Percentiles rank a stretch among this genome's conserved stretches.
phyloP scores from a whole-genome alignment of 1,284 basidiomycete genomes.

The Papiliotrema terrestris region DNA sequence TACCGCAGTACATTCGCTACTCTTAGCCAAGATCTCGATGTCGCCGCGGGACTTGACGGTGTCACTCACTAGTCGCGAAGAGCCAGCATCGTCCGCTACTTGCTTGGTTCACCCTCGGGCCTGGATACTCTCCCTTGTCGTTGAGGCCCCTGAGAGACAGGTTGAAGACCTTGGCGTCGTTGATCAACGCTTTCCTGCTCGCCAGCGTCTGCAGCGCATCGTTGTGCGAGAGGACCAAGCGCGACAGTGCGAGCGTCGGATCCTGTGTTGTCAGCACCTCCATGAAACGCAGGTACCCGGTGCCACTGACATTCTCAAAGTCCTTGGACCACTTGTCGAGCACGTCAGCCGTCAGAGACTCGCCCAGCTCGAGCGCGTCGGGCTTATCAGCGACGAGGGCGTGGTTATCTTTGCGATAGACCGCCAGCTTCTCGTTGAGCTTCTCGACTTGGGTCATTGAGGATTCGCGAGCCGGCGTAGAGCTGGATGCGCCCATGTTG shows the following conservation, averaged over 20 bases:
- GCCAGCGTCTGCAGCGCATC: conserved; percentile 66
- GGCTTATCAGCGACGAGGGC: neutral
- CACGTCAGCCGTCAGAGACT: neutral
- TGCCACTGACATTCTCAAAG: conserved; percentile 1
- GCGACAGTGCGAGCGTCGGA: conserved; percentile 69
- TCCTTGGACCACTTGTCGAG: conserved; percentile 3
- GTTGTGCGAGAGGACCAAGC: conserved; percentile 72
- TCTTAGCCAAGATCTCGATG: conserved; percentile 14
- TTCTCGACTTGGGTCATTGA: too few species aligned
- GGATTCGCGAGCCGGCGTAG: too few species aligned
- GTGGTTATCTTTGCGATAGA: neutral
- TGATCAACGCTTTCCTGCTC: conserved; percentile 61
- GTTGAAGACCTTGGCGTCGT: conserved; percentile 81
- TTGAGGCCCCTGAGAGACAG: conserved; percentile 63
- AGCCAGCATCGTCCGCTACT: conserved; percentile 86
- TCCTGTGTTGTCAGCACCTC: neutral
- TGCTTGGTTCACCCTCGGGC: conserved; percentile 83
- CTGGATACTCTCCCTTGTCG: conserved; percentile 49
- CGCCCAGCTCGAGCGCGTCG: neutral
- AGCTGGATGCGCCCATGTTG: too few species aligned
- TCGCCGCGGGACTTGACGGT: too few species aligned
- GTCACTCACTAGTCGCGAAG: conserved; percentile 68
- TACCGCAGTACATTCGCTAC: conserved; percentile 72
- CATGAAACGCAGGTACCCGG: too few species aligned
- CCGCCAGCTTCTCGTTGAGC: neutral